Conservation (phyloP, 441 rosid species). For the Metrosideros polymorpha region DNA sequence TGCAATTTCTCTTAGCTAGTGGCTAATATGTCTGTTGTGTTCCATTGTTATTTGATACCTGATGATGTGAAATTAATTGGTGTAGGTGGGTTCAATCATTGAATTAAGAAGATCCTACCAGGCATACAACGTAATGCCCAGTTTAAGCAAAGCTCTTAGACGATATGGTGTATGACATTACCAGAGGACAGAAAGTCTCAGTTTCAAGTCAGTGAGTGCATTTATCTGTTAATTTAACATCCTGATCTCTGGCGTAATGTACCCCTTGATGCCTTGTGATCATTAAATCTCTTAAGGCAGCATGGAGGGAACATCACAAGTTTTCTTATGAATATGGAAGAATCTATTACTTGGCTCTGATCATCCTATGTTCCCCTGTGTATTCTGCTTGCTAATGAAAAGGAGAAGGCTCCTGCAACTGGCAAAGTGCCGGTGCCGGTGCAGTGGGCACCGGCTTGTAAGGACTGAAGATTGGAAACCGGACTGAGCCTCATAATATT, state of each 20-base stretch:
- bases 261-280: not conserved
- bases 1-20: not conserved
- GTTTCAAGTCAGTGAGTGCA: conserved; percentile 1
- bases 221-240: not conserved
- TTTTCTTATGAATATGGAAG: not conserved
- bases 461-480: not conserved
- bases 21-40: not conserved
- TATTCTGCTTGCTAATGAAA: not conserved
- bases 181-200: not conserved
- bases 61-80: not conserved
- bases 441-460: not conserved
- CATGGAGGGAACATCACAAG: not conserved
- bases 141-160: conserved; percentile 78
- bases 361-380: not conserved
- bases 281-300: not conserved
- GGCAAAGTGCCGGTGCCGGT: not conserved
- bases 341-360: not conserved
- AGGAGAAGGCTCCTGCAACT: not conserved
- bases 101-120: conserved; percentile 95
- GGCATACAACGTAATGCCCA: conserved; percentile 95
- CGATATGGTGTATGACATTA: conserved; percentile 58
- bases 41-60: not conserved
- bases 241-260: not conserved
- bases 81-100: conserved; percentile 90
- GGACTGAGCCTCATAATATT: not conserved